Evolutionary conservation across 2,329 filamentous ascomycete genomes (phyloP).

Genomic region (Allantophomopsis cytisporea): DNA sequence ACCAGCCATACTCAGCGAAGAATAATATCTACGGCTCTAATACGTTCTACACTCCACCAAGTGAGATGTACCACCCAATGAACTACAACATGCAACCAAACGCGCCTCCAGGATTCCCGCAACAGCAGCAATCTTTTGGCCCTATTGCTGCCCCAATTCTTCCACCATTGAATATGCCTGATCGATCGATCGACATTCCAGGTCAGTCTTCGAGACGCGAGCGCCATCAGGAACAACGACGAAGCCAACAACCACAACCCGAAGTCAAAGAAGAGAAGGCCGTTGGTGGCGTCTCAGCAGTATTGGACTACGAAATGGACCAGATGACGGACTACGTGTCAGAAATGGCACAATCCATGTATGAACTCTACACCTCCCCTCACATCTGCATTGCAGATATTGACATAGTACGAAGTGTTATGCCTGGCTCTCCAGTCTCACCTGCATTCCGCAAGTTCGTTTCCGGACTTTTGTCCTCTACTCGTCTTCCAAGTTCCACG

Average conservation of each 20-base stretch:
- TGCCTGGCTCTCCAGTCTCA: slow-evolving; percentile 41
- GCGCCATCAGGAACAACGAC: background rate
- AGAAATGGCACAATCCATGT: slow-evolving; percentile 59
- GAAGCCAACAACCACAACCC: slow-evolving; percentile 20
- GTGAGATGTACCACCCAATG: slow-evolving; percentile 9
- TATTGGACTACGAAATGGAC: slow-evolving; percentile 67
- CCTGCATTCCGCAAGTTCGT: slow-evolving; percentile 63
- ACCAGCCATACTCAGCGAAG: slow-evolving; percentile 14
- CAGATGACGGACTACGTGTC: slow-evolving; percentile 67
- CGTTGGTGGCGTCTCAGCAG: slow-evolving; percentile 53
- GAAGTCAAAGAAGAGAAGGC: slow-evolving; percentile 10
- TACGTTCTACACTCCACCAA: slow-evolving; percentile 24
- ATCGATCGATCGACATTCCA: slow-evolving; percentile 20
- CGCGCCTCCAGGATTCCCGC: slow-evolving; percentile 15
- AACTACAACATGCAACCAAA: slow-evolving; percentile 18
- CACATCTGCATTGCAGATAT: slow-evolving; percentile 44
- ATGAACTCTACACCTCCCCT: slow-evolving; percentile 35
- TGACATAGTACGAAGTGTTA: slow-evolving; percentile 50
- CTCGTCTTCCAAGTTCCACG: slow-evolving; percentile 56
- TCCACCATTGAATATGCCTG: slow-evolving; percentile 24
- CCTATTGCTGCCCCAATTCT: slow-evolving; percentile 26
- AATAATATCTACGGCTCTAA: slow-evolving; percentile 17
- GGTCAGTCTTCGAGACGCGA: slow-evolving; percentile 20
- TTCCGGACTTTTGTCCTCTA: slow-evolving; percentile 57
- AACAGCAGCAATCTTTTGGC: slow-evolving; percentile 26